Conservation (phyloP, 225 moss, liverwort and hornwort genomes). For the Pseudoscleropodium purum region DNA sequence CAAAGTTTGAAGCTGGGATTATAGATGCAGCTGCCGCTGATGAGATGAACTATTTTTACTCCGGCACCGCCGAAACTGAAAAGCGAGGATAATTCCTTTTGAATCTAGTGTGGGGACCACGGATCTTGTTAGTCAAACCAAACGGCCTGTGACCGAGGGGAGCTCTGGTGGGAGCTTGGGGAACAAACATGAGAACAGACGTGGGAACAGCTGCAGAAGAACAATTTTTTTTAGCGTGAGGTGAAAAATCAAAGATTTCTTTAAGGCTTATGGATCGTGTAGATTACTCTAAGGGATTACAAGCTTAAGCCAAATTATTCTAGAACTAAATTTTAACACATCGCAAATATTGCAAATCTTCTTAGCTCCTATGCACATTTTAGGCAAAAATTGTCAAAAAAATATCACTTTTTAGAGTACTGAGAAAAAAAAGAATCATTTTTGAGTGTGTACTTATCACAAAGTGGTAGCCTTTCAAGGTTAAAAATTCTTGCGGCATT, state of each 20-base stretch:
- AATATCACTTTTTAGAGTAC: not conserved
- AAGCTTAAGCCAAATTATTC: not conserved
- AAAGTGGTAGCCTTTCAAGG: rapidly evolving
- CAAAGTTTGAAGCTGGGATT: not conserved
- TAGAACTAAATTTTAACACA: not conserved
- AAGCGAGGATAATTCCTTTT: not conserved
- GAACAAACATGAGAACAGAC: not conserved
- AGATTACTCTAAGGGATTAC: not conserved
- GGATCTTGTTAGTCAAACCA: not conserved
- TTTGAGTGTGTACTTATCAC: rapidly evolving
- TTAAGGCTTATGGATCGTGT: not conserved
- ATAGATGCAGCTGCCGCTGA: not conserved
- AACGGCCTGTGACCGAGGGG: not conserved
- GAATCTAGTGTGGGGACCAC: not conserved
- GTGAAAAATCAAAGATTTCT: not conserved
- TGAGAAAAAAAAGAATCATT: not conserved
- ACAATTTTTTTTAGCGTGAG: not conserved
- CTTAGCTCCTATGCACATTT: not conserved
- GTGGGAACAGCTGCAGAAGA: not conserved
- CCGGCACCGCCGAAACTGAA: not conserved
- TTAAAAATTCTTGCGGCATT: not conserved
- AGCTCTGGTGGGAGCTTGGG: not conserved
- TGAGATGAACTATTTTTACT: not conserved
- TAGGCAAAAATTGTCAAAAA: not conserved
- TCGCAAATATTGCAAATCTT: not conserved